Evolutionary conservation across 352 stramenopile genomes (phyloP).

Genomic region (Pythium rishiriense): DNA sequence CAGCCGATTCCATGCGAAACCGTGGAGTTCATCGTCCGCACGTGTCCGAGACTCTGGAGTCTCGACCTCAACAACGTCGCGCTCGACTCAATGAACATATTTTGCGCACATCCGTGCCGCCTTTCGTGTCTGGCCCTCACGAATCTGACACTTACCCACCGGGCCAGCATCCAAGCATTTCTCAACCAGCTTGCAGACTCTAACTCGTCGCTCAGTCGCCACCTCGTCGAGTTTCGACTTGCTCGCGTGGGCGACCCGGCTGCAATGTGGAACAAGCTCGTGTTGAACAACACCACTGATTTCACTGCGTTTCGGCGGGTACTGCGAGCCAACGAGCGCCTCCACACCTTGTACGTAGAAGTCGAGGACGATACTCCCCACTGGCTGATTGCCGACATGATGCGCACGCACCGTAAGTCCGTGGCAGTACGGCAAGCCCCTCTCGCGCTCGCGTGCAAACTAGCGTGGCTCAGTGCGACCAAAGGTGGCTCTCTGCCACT

Average conservation of each 20-base stretch:
- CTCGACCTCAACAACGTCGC: slow-evolving; percentile 20
- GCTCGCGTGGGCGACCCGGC: not conserved
- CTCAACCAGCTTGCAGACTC: slow-evolving; percentile 8
- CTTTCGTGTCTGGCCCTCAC: slow-evolving; percentile 16
- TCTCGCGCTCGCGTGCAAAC: slow-evolving; percentile 4
- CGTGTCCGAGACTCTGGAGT: slow-evolving; percentile 13
- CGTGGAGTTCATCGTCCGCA: slow-evolving; percentile 5
- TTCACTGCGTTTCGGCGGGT: not conserved
- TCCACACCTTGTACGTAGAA: slow-evolving; percentile 18
- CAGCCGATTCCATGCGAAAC: not conserved
- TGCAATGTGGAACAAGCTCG: slow-evolving; percentile 1
- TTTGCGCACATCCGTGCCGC: not conserved
- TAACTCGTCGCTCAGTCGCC: not conserved
- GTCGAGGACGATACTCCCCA: slow-evolving; percentile 8
- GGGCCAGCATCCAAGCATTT: slow-evolving; percentile 1
- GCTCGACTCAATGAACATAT: slow-evolving; percentile 16
- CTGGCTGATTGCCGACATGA: not conserved
- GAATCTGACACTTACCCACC: slow-evolving; percentile 6
- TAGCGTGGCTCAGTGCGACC: slow-evolving; percentile 13
- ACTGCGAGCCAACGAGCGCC: slow-evolving; percentile 4
- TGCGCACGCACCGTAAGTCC: not conserved
- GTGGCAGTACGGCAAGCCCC: slow-evolving; percentile 1
- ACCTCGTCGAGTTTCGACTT: slow-evolving; percentile 14
- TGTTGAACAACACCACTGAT: not conserved
- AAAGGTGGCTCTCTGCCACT: too few relatives aligned